Evolutionary conservation across 2,329 filamentous ascomycete species (phyloP).

Genomic region (Elsinoe arachidis): DNA sequence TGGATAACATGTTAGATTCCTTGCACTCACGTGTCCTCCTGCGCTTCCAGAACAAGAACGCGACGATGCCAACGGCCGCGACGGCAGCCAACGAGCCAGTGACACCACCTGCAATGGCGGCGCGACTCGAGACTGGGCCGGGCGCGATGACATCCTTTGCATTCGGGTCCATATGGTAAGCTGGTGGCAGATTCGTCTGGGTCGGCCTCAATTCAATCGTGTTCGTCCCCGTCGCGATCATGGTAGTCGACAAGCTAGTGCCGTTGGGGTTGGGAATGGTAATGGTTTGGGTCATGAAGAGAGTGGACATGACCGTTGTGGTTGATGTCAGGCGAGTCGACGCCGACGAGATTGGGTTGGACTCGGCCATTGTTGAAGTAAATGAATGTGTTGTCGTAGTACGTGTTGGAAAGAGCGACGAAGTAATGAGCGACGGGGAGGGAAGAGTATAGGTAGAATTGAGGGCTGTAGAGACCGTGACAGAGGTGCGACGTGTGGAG

Average conservation of each 20-base stretch:
- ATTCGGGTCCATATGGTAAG: constrained; percentile 8
- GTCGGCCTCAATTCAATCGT: constrained; percentile 10
- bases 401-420: constrained; percentile 11
- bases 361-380: constrained; percentile 8
- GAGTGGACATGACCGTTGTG: constrained; percentile 12
- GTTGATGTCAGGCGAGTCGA: constrained; percentile 12
- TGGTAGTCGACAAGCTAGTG: constrained; percentile 3
- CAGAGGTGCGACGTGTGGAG: constrained; percentile 11
- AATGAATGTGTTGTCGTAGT: background rate
- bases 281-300: constrained; percentile 8
- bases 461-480: constrained; percentile 1
- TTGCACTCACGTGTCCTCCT: constrained; percentile 12
- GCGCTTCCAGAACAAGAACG: constrained; percentile 13
- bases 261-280: constrained; percentile 8
- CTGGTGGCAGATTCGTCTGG: constrained; percentile 4
- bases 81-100: constrained; percentile 14
- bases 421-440: constrained; percentile 13
- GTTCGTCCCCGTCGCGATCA: constrained; percentile 1
- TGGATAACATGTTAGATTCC: background rate
- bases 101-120: constrained; percentile 15
- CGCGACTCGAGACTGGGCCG: background rate
- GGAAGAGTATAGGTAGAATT: constrained; percentile 6
- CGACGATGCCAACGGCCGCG: constrained; percentile 10
- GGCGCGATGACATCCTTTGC: background rate
- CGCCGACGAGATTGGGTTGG: constrained; percentile 2